Base-by-base conservation (phyloP, 352 stramenopile genomes). In the Globisporangium sylvaticum region DNA sequence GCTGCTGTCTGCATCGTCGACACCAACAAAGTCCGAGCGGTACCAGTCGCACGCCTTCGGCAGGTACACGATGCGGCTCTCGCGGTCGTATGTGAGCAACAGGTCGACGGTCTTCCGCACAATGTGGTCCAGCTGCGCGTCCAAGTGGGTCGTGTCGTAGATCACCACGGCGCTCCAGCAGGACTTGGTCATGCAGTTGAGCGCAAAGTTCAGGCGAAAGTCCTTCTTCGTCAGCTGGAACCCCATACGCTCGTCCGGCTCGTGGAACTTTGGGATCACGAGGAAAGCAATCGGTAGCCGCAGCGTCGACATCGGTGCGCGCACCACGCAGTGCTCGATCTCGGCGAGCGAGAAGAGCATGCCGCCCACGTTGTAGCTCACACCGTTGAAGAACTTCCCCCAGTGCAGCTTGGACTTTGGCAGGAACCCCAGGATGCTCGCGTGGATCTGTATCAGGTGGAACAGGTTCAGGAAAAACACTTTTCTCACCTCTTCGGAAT, bases 31-130 rank as follows among this genome's bases (percentile, higher is more conserved):
- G 66, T 90, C 81, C 3, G 44, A 69, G 2, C 68, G 66, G 58
- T 83, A 87, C 81, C 81, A 90, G 55, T 88, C 78, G 64, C 81
- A 90, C 3, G 75, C 68, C 59, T 86, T 84, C 3, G 81, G 81
- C 7, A 90, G 48, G 31, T 77, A 84, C 27, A 87, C 55, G 15
- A 79, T 56, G 5, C 76, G 77, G 46, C 60, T 78, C 59, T 86
- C 73, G 18, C 74, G 72, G 58, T 86, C 76, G 60, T 85, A 88
- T 34, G 68, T 76, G 25, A 89, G 69, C 4, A 63, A 53, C 2
- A 68, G 69, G 20, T 73, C 70, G 4, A 86, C 66, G 3, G 65
- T 77, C n/a, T 74, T 66, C 7, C 66, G 31, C 18, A 46, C 73
- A 27, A 76, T 70, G 55, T 58, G 66, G 34, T 85, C 72, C 31